These are phyloP conservation scores for Apophysomyces sp. DNA, from an alignment of 371 early-diverging fungal species.

Conservation along the genomic window DNA sequence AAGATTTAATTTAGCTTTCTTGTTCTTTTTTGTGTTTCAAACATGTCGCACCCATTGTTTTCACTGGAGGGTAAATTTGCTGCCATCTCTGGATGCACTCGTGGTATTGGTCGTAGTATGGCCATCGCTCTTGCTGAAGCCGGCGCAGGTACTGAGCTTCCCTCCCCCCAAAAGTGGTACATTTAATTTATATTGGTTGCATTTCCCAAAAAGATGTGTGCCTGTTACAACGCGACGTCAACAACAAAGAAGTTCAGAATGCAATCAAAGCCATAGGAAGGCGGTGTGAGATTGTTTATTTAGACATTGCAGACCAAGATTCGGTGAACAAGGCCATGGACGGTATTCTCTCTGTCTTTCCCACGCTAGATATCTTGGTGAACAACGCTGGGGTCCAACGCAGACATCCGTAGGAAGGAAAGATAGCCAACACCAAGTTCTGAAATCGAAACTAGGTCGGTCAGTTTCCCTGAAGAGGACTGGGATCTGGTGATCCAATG, in stretches of 20 bases:
- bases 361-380: constrained; percentile 29
- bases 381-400: constrained; percentile 36
- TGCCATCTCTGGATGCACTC: constrained; percentile 28
- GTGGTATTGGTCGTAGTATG: constrained; percentile 33
- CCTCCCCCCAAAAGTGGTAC: neutral
- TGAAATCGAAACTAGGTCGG: too few relatives aligned
- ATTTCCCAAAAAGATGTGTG: constrained; percentile 17
- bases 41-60: constrained; percentile 10
- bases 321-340: constrained; percentile 17
- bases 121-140: constrained; percentile 32
- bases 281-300: constrained; percentile 22
- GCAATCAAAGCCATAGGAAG: constrained; percentile 23
- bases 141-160: constrained; percentile 32
- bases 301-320: constrained; percentile 17
- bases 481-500: constrained; percentile 32
- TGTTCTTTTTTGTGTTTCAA: neutral
- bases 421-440: neutral
- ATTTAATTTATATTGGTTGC: neutral
- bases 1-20: too few relatives aligned
- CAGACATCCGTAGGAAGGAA: constrained; percentile 15
- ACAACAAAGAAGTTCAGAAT: constrained; percentile 17
- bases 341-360: constrained; percentile 16
- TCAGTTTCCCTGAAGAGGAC: constrained; percentile 31
- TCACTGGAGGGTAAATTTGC: constrained; percentile 28
- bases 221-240: constrained; percentile 24